Evolutionary conservation across 192 early-diverging fungal genomes (phyloP).

Genomic region (Mortierella claussenii): DNA sequence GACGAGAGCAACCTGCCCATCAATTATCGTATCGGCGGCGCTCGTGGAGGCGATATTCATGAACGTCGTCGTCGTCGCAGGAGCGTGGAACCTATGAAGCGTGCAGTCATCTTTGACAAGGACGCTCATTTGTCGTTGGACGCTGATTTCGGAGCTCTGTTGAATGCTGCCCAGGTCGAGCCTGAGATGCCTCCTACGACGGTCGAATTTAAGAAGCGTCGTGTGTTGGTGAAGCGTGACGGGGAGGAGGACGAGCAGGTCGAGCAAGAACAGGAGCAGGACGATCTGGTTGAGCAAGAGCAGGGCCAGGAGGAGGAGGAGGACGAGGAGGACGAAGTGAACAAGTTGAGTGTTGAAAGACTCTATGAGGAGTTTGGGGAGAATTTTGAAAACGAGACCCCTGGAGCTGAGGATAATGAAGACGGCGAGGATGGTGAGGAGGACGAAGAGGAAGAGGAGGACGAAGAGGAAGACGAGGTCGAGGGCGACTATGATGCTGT

Average conservation of each 20-base stretch:
- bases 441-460: conserved; percentile 5
- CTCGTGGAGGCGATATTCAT: conserved; percentile 19
- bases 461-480: conserved; percentile 1
- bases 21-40: conserved; percentile 23
- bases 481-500: not conserved
- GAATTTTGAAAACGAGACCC: not conserved
- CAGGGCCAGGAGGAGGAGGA: conserved; percentile 11
- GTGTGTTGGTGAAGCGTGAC: not conserved
- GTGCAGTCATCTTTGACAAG: conserved; percentile 13
- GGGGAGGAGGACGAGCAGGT: conserved; percentile 3
- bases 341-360: no score
- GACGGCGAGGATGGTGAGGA: conserved; percentile 10
- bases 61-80: conserved; percentile 12
- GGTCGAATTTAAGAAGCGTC: not conserved
- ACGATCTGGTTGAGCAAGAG: not conserved
- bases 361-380: not conserved
- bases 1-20: conserved; percentile 7
- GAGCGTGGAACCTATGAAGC: not conserved
- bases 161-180: not conserved
- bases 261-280: not conserved
- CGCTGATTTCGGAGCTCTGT: conserved; percentile 4
- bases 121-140: conserved; percentile 12
- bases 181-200: not conserved
- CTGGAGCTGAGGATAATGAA: not conserved
- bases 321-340: not conserved